A percentile compares a stretch with the other conserved stretches of the same genome.
Conservation (phyloP, 192 early-diverging fungal genomes). For the Coemansia sp. region DNA sequence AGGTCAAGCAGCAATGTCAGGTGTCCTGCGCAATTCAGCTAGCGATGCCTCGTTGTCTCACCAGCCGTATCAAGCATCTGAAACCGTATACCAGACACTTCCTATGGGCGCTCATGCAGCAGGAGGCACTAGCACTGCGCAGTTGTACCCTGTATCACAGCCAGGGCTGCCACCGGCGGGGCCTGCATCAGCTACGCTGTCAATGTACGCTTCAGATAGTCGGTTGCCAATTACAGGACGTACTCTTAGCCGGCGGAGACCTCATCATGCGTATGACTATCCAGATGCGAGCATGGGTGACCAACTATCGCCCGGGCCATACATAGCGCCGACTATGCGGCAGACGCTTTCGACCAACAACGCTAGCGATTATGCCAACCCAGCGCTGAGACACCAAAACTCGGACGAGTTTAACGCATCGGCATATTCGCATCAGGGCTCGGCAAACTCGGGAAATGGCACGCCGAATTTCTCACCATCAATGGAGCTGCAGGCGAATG, state of each 20-base stretch:
- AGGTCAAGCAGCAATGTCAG: not conserved
- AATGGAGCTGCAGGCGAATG: not conserved
- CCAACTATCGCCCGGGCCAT: conserved; percentile 10
- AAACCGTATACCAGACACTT: conserved; percentile 23
- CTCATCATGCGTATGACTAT: conserved; percentile 38
- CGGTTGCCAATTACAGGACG: conserved; percentile 31
- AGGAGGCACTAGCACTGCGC: conserved; percentile 5
- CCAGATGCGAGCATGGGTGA: conserved; percentile 19
- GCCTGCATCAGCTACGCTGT: conserved; percentile 27
- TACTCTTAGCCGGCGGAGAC: conserved; percentile 31
- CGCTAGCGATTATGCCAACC: conserved; percentile 9
- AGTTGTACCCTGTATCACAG: conserved; percentile 42
- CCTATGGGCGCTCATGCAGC: conserved; percentile 9
- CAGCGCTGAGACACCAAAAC: conserved; percentile 11
- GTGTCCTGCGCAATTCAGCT: conserved; percentile 1
- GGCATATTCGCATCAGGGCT: conserved; percentile 7
- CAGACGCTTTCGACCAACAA: conserved; percentile 26
- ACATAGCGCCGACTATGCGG: conserved; percentile 14
- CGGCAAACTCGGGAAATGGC: conserved; percentile 13
- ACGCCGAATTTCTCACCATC: conserved; percentile 4
- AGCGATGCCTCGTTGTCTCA: conserved; percentile 15
- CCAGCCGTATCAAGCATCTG: conserved; percentile 2
- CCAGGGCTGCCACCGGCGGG: conserved; percentile 42
- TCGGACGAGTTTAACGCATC: conserved; percentile 13
- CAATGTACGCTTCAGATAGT: conserved; percentile 17